A percentile compares a stretch with the other conserved stretches of the same genome.
These are phyloP conservation scores for Nemania sp. DNA, from an alignment of 2,329 filamentous ascomycete genomes.

Conservation along the genomic window DNA sequence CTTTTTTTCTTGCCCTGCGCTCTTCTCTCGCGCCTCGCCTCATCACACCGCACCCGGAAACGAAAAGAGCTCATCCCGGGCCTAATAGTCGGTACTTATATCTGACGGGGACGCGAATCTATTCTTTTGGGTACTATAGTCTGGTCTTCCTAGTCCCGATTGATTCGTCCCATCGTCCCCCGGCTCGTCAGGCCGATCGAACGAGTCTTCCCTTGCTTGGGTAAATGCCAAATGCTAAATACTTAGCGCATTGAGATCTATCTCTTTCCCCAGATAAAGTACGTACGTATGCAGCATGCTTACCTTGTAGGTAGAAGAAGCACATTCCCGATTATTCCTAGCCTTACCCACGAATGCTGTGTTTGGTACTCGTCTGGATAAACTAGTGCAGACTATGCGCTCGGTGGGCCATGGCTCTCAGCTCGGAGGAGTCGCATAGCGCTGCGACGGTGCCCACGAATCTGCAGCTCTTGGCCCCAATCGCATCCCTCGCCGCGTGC, in stretches of 20 bases:
- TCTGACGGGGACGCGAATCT: no score
- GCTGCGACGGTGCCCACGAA: conserved; percentile 18
- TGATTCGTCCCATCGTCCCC: not conserved
- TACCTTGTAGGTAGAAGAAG: not conserved
- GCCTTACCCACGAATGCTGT: not conserved
- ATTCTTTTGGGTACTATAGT: no score
- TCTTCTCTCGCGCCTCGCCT: no score
- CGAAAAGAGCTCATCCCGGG: no score
- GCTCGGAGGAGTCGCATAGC: conserved; percentile 15
- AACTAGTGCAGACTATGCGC: not conserved
- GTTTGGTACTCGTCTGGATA: no score
- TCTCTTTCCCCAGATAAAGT: no score
- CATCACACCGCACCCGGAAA: not conserved
- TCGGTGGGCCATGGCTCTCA: conserved; percentile 13
- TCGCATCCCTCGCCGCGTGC: conserved; percentile 13
- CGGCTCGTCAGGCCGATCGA: not conserved
- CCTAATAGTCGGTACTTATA: no score
- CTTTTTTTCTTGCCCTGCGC: no score
- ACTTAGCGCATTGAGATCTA: no score
- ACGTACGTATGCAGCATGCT: no score
- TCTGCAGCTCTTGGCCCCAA: conserved; percentile 22
- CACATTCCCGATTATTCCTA: not conserved
- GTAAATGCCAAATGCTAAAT: no score
- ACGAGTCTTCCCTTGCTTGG: not conserved
- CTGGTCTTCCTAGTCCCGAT: not conserved